Evolutionary conservation across 2,329 filamentous ascomycete genomes (phyloP), one percentile per base, ranked within the genome.

Genomic region (Neurospora sp.): DNA sequence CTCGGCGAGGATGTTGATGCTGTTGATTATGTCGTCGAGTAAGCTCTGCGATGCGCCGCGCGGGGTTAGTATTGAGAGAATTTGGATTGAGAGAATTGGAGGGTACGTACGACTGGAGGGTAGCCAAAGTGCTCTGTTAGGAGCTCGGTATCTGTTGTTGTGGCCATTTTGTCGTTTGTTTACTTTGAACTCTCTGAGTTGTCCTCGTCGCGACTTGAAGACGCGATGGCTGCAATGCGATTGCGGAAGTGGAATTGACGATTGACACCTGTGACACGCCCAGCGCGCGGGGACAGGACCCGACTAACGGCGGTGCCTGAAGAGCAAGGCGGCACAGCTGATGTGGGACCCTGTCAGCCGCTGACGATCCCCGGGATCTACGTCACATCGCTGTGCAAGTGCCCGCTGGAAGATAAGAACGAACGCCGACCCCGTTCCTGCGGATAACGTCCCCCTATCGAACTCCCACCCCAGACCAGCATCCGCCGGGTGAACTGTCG

Each of bases 1-100:
- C 81, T 97, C 96, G 77, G 96, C 91, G 76, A 97, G 88, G 77
- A 95, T 92, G 83, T 98, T 99, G 80, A 97, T 89, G 69, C 91
- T 92, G 84, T 98, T 97, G 83, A 98, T 97, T 76, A 98, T 94
- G 82, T 98, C 95, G 87, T 99, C 96, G 77, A 99, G 91, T 58
- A 99, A 88, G 72, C 92, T 92, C 94, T 97, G 76, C 36, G 62
- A 38, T 38, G 19, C 70, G 67, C 68, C 66, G 52, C 17, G 19
- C 17, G 19, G 38, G 68, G 38, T 70, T 66, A 68, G 69, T 33
- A 1, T 33, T 33, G 28, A 33, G 28, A 33, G 28, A 33, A 33
- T 33, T 33, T 36, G 38, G n/a, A 39, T 68, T 6, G 9, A 13
- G 52, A 39, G 33, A 66, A 40, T 38, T 19, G 9, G 28, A 10